A percentile compares a stretch with the other conserved stretches of the same genome.
Evolutionary conservation across 805 yeast species (phyloP).

Genomic region (Zygotorulaspora chibaensis): DNA sequence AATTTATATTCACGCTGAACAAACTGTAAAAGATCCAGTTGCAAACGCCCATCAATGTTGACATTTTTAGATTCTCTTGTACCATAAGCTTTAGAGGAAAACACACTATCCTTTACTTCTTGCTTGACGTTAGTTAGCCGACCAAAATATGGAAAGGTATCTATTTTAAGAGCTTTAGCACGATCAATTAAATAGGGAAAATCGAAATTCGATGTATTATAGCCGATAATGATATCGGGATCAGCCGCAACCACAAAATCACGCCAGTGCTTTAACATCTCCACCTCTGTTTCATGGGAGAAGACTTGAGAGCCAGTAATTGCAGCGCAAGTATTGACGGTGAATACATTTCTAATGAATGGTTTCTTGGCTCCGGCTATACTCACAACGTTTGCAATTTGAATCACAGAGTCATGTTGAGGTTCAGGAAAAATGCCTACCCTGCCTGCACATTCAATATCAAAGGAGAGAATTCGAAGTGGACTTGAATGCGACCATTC

Average conservation of each 20-base stretch:
- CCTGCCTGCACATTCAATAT: conserved; percentile 98
- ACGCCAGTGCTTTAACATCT: conserved; percentile 81
- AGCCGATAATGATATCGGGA: conserved; percentile 96
- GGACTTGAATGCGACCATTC: conserved; percentile 94
- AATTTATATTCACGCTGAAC: conserved; percentile 92
- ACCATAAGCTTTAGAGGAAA: conserved; percentile 94
- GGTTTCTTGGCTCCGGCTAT: conserved; percentile 73
- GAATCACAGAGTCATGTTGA: conserved; percentile 88
- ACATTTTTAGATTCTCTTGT: conserved; percentile 88
- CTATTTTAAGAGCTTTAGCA: conserved; percentile 64
- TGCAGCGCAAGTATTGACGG: conserved; percentile 85
- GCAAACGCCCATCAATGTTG: conserved; percentile 94
- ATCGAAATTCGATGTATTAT: conserved; percentile 92
- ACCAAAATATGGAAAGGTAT: conserved; percentile 80
- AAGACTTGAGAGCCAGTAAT: conserved; percentile 91
- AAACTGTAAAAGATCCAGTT: conserved; percentile 86
- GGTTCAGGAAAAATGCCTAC: conserved; percentile 96
- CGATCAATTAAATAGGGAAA: conserved; percentile 88
- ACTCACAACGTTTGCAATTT: conserved; percentile 92
- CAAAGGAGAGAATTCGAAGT: conserved; percentile 85
- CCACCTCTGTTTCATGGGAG: conserved; percentile 68
- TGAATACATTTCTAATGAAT: conserved; percentile 89
- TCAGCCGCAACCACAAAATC: conserved; percentile 80
- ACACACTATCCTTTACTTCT: conserved; percentile 73
- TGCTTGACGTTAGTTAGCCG: conserved; percentile 65